Percentiles rank a stretch among this genome's conserved stretches.
These are phyloP conservation scores for Candida pseudoglaebosa DNA, from an alignment of 805 yeast species.

Conservation along the genomic window DNA sequence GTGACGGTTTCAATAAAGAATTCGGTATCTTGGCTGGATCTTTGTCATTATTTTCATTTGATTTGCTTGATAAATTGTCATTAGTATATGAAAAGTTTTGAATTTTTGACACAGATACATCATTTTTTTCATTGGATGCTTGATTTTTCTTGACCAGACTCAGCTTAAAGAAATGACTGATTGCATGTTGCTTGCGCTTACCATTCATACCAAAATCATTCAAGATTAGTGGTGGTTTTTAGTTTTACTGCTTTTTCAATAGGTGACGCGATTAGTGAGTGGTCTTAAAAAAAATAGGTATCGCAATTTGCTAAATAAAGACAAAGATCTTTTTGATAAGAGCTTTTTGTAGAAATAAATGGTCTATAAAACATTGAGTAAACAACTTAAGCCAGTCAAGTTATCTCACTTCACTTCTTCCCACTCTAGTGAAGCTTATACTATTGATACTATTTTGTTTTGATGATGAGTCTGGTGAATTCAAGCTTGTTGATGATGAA, in stretches of 20 bases:
- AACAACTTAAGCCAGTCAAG: neutral
- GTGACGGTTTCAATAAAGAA: neutral
- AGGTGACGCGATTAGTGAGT: neutral
- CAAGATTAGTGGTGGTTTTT: neutral
- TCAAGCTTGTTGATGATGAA: neutral
- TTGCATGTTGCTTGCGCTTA: conserved; percentile 5
- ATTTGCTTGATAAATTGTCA: neutral
- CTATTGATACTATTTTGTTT: neutral
- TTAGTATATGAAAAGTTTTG: neutral
- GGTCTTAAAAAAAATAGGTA: neutral
- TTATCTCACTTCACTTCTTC: neutral
- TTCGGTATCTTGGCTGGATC: neutral
- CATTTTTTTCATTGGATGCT: neutral
- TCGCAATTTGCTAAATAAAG: neutral
- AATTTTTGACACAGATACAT: neutral
- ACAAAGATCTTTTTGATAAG: neutral
- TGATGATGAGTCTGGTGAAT: neutral
- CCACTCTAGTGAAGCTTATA: conserved; percentile 4
- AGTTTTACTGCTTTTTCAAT: neutral
- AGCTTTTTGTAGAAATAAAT: neutral
- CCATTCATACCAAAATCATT: neutral
- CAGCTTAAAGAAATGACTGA: conserved; percentile 6
- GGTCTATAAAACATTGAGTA: neutral
- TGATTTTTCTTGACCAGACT: neutral
- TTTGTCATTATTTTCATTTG: neutral